Evolutionary conservation across 2,329 filamentous ascomycete genomes (phyloP).

Genomic region (Calcarisporium arbuscula): DNA sequence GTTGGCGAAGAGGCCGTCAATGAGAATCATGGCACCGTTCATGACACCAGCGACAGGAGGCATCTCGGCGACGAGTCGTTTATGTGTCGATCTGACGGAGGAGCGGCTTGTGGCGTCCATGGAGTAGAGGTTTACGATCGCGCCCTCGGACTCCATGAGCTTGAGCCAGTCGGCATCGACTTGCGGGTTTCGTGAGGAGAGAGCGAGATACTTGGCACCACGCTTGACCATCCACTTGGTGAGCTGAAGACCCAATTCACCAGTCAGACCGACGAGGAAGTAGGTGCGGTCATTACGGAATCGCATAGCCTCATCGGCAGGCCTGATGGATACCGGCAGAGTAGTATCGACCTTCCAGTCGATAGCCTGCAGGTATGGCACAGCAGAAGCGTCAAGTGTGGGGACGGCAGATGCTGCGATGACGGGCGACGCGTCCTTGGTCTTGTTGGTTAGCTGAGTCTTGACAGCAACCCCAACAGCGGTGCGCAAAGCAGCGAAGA

Average conservation of each 20-base stretch:
- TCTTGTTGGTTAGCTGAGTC: no score
- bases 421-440: no score
- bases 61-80: slow-evolving; percentile 18
- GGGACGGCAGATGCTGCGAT: no score
- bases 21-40: slow-evolving; percentile 30
- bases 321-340: no score
- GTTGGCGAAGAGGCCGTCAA: slow-evolving; percentile 18
- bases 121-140: no score
- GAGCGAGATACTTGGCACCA: slow-evolving; percentile 26
- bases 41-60: slow-evolving; percentile 29
- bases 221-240: slow-evolving; percentile 27
- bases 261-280: slow-evolving; percentile 23
- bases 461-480: no score
- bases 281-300: slow-evolving; percentile 23
- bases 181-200: slow-evolving; percentile 30
- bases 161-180: slow-evolving; percentile 14
- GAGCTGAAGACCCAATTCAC: slow-evolving; percentile 27
- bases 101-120: slow-evolving; percentile 15
- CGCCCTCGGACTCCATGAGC: no score
- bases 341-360: no score
- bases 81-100: slow-evolving; percentile 5
- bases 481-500: no score
- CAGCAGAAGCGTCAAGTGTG: no score
- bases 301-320: no score
- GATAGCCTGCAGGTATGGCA: no score